Evolutionary conservation across 129 eudicot genomes (phyloP), one percentile per base, ranked within the genome.

Genomic region (Ambrosia artemisiifolia): DNA sequence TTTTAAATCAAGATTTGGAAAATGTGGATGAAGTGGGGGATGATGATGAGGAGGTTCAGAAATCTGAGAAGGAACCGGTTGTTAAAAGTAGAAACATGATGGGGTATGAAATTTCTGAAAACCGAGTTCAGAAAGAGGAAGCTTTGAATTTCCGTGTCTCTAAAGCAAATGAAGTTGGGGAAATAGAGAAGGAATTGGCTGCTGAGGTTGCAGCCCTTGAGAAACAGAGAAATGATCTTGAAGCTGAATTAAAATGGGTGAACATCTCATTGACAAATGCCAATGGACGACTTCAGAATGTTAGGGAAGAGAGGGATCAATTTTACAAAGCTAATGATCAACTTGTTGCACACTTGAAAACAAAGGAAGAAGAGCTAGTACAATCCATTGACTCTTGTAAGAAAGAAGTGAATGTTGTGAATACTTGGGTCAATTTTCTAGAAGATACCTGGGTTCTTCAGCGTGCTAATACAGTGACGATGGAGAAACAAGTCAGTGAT

Each of bases 301-400:
- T 71, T 24, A 90, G 75, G 80, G 99, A 94, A 78, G 99, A 94
- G 75, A 90, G 87, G 78, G 99, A 90, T 79, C 99, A 94, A 60
- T 94, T 94, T 60, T 91, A 87, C 18, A 96, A 94, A 76, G 99
- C 97, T 83, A 94, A 94, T 79, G 95, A 88, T 75, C 96, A 94
- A 77, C 86, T 94, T 84, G 86, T 94, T 76, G 91, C 92, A 11
- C 99, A 90, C 84, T 77, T 94, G 83, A 86, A 88, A 79, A 90
- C 83, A 38, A 94, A 88, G 99, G 99, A 94, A 71, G 91, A 90
- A 20, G 99, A 94, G 81, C 75, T 94, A 50, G 78, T 91, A 48
- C 82, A 78, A 78, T 85, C 99, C 30, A 73, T 94, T 69, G 78
- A 80, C 56, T 94, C 99, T 11, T 85, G 95, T 65, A 81, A 75